These are phyloP conservation scores for Saraca asoca DNA, from an alignment of 331 rosid species.

Conservation along the genomic window DNA sequence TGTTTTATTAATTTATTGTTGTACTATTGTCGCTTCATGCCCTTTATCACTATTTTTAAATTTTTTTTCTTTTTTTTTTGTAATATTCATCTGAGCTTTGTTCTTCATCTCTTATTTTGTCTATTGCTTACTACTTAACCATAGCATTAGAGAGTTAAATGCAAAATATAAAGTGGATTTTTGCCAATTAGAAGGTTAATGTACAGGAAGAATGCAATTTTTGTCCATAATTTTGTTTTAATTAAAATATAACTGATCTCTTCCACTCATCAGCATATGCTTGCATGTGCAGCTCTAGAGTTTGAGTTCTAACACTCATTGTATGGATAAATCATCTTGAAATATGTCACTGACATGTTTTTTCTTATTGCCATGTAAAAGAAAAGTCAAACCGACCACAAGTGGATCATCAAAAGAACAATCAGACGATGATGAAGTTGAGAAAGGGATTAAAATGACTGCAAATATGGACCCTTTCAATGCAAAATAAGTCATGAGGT, in stretches of 20 bases:
- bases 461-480: constrained; percentile 66
- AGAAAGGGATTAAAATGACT: constrained; percentile 66
- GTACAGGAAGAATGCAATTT: no score
- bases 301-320: constrained; percentile 17
- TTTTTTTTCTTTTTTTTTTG: no score
- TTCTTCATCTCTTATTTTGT: no score
- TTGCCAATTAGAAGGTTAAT: no score
- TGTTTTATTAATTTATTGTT: no score
- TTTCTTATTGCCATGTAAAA: constrained; percentile 36
- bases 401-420: constrained; percentile 86
- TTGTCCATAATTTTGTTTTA: not conserved
- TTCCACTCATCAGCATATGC: not conserved
- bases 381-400: constrained; percentile 48
- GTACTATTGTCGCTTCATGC: no score
- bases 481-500: constrained; percentile 92
- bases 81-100: no score
- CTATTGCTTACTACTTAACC: no score
- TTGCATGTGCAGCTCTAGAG: constrained; percentile 16
- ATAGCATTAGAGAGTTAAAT: no score
- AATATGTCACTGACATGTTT: not conserved
- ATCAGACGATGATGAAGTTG: constrained; percentile 85
- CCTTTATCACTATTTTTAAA: no score
- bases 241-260: constrained; percentile 12
- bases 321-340: constrained; percentile 7
- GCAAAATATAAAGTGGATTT: no score